These are phyloP conservation scores for Jasminum sambac DNA, from an alignment of 257 asterid genomes.

Conservation along the genomic window DNA sequence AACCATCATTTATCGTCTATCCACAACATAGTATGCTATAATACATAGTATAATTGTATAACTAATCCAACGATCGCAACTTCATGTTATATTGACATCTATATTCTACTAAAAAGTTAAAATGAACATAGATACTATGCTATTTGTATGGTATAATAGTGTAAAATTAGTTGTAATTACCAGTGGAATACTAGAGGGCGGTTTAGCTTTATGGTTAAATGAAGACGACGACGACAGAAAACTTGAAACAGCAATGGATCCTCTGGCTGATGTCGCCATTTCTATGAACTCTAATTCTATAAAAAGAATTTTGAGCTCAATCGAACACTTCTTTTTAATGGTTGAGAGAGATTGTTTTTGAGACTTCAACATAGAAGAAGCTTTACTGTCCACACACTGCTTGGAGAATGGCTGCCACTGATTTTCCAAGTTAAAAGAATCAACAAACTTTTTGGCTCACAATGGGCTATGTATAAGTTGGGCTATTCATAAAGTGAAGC, in stretches of 20 bases:
- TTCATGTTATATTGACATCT: too few relatives aligned
- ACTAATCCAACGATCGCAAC: too few relatives aligned
- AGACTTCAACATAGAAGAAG: constrained; percentile 28
- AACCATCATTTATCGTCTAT: too few relatives aligned
- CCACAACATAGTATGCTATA: too few relatives aligned
- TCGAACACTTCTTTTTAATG: constrained; percentile 8
- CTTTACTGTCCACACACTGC: constrained; percentile 40
- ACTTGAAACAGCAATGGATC: constrained; percentile 41
- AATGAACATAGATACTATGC: too few relatives aligned
- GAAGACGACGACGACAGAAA: constrained; percentile 30
- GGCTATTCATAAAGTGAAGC: neutral
- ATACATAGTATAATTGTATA: too few relatives aligned
- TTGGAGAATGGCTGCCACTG: constrained; percentile 41
- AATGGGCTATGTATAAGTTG: neutral
- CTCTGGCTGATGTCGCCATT: constrained; percentile 51
- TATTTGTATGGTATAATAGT: neutral
- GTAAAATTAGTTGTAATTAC: constrained; percentile 13
- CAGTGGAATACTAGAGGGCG: constrained; percentile 28
- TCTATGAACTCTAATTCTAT: neutral
- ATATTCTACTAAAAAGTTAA: too few relatives aligned
- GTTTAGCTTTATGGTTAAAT: constrained; percentile 34
- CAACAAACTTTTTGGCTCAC: neutral
- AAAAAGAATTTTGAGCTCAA: neutral
- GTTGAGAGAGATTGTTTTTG: constrained; percentile 12
- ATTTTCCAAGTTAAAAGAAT: constrained; percentile 27